Percentiles rank a stretch among this genome's conserved stretches.
These are phyloP conservation scores for Candolleomyces aberdarensis DNA, from an alignment of 768 basidiomycete species.

Conservation along the genomic window DNA sequence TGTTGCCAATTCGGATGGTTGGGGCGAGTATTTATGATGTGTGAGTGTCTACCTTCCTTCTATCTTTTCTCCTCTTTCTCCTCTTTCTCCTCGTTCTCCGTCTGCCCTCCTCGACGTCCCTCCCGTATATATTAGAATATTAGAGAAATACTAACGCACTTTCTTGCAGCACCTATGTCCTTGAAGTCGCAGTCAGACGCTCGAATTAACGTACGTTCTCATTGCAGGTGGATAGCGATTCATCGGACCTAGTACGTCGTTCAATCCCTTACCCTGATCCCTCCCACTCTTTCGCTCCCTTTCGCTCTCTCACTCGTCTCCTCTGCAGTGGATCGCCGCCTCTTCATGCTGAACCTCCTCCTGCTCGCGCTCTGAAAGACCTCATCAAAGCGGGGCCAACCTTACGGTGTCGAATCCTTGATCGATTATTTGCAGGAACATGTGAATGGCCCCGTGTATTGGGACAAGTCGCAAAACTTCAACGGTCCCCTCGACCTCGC, in stretches of 20 bases:
- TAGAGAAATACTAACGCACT: background rate
- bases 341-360: slow-evolving; percentile 54
- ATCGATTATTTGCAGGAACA: slow-evolving; percentile 61
- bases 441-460: slow-evolving; percentile 62
- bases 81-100: too few species aligned
- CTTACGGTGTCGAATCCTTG: slow-evolving; percentile 35
- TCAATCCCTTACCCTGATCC: background rate
- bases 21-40: background rate
- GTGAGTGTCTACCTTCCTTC: background rate
- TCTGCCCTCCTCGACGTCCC: background rate
- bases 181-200: slow-evolving; percentile 53
- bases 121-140: too few species aligned
- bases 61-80: background rate
- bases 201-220: slow-evolving; percentile 43
- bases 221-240: slow-evolving; percentile 78
- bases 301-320: too few species aligned
- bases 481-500: slow-evolving; percentile 74
- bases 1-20: background rate
- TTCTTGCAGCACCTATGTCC: slow-evolving; percentile 55
- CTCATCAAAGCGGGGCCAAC: slow-evolving; percentile 38
- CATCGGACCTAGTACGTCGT: slow-evolving; percentile 67
- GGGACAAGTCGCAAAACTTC: slow-evolving; percentile 57
- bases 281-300: background rate
- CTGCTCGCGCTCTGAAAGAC: slow-evolving; percentile 51
- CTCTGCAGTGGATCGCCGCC: slow-evolving; percentile 71